A percentile compares a stretch with the other conserved stretches of the same genome.
Conservation (phyloP, 2,329 filamentous ascomycete genomes). For the Exophiala sp. region DNA sequence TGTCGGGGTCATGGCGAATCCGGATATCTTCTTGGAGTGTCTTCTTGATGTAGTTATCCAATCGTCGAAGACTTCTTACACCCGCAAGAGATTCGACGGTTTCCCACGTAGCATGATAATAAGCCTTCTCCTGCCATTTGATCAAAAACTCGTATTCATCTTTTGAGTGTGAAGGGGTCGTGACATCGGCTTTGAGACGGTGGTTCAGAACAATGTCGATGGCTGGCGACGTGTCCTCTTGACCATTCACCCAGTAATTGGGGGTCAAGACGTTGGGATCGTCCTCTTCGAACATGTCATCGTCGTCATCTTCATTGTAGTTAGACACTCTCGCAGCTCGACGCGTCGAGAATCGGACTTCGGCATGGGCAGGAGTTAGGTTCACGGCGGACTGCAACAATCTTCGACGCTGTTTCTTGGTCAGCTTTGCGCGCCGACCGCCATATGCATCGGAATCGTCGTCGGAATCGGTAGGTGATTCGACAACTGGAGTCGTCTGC, state of each 20-base stretch:
- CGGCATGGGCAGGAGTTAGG: slow-evolving; percentile 60
- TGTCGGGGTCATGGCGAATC: slow-evolving; percentile 65
- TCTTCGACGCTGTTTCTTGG: slow-evolving; percentile 70
- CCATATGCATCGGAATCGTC: slow-evolving; percentile 66
- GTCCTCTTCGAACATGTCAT: slow-evolving; percentile 51
- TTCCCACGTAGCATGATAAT: slow-evolving; percentile 96
- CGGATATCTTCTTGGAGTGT: slow-evolving; percentile 72
- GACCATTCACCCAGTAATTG: slow-evolving; percentile 62
- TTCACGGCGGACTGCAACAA: slow-evolving; percentile 60
- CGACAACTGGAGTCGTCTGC: slow-evolving; percentile 43
- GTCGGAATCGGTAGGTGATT: slow-evolving; percentile 56
- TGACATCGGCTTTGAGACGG: slow-evolving; percentile 63
- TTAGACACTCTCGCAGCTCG: slow-evolving; percentile 64
- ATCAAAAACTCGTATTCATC: slow-evolving; percentile 86
- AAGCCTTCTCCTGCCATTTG: slow-evolving; percentile 95
- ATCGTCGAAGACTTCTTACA: slow-evolving; percentile 76
- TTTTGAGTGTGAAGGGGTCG: slow-evolving; percentile 40
- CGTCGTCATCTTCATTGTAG: slow-evolving; percentile 62
- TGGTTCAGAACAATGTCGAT: slow-evolving; percentile 91
- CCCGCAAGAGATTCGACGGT: slow-evolving; percentile 65
- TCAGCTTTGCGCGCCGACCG: slow-evolving; percentile 62
- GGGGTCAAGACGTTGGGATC: slow-evolving; percentile 58
- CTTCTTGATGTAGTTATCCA: slow-evolving; percentile 93
- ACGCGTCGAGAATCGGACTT: slow-evolving; percentile 87
- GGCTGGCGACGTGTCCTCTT: slow-evolving; percentile 72